These are phyloP conservation scores for Plenodomus lindquistii DNA, from an alignment of 2,329 filamentous ascomycete species.

Conservation along the genomic window DNA sequence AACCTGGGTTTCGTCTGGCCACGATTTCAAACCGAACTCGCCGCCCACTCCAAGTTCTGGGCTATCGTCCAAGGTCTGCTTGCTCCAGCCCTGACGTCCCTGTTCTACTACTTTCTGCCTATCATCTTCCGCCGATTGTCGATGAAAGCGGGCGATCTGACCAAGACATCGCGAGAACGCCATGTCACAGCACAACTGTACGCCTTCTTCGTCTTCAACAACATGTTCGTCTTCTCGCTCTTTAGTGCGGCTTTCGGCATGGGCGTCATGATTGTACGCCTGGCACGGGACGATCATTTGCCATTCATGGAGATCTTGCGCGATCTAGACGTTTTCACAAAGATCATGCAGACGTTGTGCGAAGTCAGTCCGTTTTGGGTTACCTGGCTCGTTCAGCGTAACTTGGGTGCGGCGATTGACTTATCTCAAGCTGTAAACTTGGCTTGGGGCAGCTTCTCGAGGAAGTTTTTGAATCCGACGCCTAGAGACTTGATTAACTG, in stretches of 20 bases:
- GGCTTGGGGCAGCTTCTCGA: constrained; percentile 79
- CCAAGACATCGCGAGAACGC: constrained; percentile 87
- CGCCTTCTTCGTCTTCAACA: constrained; percentile 97
- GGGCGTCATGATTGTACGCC: constrained; percentile 64
- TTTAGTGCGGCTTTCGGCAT: constrained; percentile 84
- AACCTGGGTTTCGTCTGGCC: constrained; percentile 83
- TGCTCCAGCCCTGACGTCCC: constrained; percentile 82
- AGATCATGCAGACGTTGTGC: constrained; percentile 75
- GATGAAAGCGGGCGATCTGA: constrained; percentile 81
- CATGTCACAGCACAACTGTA: constrained; percentile 92
- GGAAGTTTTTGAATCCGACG: constrained; percentile 84
- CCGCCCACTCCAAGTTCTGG: constrained; percentile 70
- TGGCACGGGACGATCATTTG: constrained; percentile 59
- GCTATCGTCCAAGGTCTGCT: constrained; percentile 88
- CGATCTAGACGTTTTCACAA: constrained; percentile 63
- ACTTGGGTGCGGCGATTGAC: constrained; percentile 90
- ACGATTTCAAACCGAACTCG: constrained; percentile 69
- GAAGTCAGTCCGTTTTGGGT: constrained; percentile 90
- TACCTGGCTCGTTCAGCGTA: constrained; percentile 74
- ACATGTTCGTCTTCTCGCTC: constrained; percentile 88
- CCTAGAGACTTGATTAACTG: constrained; percentile 89
- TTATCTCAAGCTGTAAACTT: constrained; percentile 86
- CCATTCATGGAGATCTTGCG: constrained; percentile 66
- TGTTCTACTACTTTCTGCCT: constrained; percentile 85
- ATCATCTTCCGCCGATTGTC: constrained; percentile 89